phyloP scores from a whole-genome alignment of 768 basidiomycete genomes.

The Lactarius trivialis region DNA sequence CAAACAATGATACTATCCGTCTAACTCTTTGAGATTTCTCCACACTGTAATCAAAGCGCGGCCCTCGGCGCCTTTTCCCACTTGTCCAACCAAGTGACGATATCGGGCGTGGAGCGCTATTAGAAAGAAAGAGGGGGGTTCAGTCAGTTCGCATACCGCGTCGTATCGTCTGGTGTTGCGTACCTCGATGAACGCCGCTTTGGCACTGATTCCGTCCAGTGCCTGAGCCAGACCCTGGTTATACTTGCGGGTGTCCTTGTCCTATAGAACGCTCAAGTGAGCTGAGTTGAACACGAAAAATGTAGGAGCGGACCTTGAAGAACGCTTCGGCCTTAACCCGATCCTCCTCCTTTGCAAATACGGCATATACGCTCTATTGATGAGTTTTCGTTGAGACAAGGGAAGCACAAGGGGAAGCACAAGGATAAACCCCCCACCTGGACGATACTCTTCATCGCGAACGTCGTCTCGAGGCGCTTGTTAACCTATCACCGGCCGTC shows the following conservation, averaged over 20 bases:
- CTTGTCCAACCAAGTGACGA: constrained; percentile 18
- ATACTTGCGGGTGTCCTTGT: constrained; percentile 19
- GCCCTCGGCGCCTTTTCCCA: constrained; percentile 7
- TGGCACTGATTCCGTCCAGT: constrained; percentile 18
- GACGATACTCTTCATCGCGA: constrained; percentile 12
- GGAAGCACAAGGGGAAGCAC: not conserved
- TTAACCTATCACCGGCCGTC: not conserved
- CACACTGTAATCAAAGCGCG: not conserved
- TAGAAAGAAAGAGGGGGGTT: not conserved
- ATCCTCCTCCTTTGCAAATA: constrained; percentile 12
- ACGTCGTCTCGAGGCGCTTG: constrained; percentile 18
- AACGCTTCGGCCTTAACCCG: constrained; percentile 15
- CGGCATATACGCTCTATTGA: constrained; percentile 1
- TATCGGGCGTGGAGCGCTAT: constrained; percentile 20
- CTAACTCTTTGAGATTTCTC: not conserved
- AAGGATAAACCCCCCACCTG: constrained; percentile 1
- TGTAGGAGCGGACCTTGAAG: constrained; percentile 13
- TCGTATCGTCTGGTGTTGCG: not conserved
- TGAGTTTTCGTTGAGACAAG: not conserved
- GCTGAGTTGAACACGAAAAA: not conserved
- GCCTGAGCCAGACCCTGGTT: constrained; percentile 21
- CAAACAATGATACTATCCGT: not conserved
- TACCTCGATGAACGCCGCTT: constrained; percentile 17
- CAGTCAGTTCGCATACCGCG: not conserved
- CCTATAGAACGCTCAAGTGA: not conserved